Percentiles rank a stretch among this genome's conserved stretches.
Conservation (phyloP, 75 land plant species). For the Pinus tabuliformis region DNA sequence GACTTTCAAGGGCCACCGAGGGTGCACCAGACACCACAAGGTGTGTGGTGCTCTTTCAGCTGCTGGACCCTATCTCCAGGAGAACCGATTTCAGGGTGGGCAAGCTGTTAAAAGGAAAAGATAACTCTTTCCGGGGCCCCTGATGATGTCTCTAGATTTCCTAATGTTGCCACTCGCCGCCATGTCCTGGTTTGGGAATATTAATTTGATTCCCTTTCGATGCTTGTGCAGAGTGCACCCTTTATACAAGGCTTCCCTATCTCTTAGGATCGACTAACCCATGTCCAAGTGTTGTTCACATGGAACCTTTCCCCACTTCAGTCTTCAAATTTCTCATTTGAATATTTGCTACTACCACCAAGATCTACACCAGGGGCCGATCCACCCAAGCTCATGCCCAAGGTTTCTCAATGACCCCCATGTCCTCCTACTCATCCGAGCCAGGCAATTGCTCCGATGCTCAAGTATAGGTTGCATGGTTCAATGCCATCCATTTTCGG, state of each 20-base stretch:
- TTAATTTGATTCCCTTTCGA: background rate
- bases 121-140: background rate
- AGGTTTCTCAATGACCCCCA: background rate
- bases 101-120: background rate
- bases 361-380: background rate
- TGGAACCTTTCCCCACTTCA: background rate
- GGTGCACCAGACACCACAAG: background rate
- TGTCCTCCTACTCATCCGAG: background rate
- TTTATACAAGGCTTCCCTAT: background rate
- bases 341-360: slow-evolving; percentile 1
- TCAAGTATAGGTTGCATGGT: background rate
- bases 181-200: background rate
- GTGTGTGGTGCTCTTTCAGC: background rate
- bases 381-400: background rate
- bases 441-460: background rate
- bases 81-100: background rate
- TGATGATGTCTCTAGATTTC: background rate
- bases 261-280: slow-evolving; percentile 1
- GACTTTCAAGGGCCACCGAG: background rate
- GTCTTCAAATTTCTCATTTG: background rate
- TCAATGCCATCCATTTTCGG: background rate
- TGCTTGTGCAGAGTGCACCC: background rate
- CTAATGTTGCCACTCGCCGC: background rate
- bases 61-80: background rate
- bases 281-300: background rate